Evolutionary conservation across 2,329 filamentous ascomycete genomes (phyloP).

Genomic region (Westerdykella aurantiaca): DNA sequence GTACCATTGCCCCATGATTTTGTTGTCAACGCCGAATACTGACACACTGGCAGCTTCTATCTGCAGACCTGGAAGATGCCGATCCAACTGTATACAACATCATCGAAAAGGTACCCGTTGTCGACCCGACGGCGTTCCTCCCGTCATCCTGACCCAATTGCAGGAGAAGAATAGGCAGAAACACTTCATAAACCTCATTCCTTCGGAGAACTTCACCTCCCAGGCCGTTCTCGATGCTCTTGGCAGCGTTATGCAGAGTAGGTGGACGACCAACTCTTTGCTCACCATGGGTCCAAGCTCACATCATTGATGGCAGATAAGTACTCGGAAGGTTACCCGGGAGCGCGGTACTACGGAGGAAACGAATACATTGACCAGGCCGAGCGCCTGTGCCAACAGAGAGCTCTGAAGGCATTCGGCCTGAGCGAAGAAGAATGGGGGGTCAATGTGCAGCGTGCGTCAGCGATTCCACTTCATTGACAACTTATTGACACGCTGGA

Average conservation of each 20-base stretch:
- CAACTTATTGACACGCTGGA: conserved; percentile 12
- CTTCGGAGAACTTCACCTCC: conserved; percentile 98
- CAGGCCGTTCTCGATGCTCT: conserved; percentile 97
- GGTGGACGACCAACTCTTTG: conserved; percentile 39
- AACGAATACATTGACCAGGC: conserved; percentile 98
- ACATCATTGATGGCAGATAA: conserved; percentile 58
- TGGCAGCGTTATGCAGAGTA: conserved; percentile 52
- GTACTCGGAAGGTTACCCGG: conserved; percentile 98
- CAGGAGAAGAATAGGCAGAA: conserved; percentile 95
- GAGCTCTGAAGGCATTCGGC: conserved; percentile 87
- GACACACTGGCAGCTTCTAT: conserved; percentile 58
- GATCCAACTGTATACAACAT: conserved; percentile 86
- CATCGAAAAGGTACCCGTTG: conserved; percentile 68
- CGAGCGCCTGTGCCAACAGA: conserved; percentile 89
- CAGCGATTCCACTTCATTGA: neutral
- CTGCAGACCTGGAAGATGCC: conserved; percentile 71
- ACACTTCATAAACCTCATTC: conserved; percentile 98
- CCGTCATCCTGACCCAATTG: conserved; percentile 11
- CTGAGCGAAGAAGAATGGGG: conserved; percentile 87
- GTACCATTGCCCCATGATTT: conserved; percentile 17
- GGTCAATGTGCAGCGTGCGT: conserved; percentile 86
- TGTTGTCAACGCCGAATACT: neutral
- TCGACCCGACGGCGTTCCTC: neutral
- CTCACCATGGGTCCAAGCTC: neutral
- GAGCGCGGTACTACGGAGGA: conserved; percentile 96